Conservation (phyloP, 345 rosid species). For the Eucalyptus coolabah region DNA sequence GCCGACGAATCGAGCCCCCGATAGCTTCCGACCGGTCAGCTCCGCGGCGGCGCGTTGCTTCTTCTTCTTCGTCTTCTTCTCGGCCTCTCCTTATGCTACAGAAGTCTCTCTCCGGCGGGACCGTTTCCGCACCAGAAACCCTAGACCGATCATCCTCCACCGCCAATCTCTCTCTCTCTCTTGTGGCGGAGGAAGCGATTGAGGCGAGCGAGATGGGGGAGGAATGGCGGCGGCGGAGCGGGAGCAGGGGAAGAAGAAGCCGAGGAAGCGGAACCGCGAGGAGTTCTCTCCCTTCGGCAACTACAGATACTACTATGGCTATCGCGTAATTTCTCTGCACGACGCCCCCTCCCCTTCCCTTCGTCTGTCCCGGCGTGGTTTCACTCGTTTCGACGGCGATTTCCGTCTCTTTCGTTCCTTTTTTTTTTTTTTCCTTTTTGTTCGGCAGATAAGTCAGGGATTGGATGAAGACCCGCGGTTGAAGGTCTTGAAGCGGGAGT, state of each 20-base stretch:
- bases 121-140: background rate
- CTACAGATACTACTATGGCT: conserved; percentile 84
- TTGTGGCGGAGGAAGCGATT: background rate
- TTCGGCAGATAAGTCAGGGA: conserved; percentile 43
- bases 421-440: background rate
- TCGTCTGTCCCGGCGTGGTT: background rate
- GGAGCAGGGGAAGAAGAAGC: conserved; percentile 1
- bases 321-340: conserved; percentile 34
- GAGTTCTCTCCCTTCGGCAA: conserved; percentile 65
- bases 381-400: background rate
- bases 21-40: background rate
- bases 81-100: background rate
- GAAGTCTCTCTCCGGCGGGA: background rate
- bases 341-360: background rate
- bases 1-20: background rate
- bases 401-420: background rate
- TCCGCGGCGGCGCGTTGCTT: background rate
- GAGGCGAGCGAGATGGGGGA: background rate
- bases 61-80: background rate
- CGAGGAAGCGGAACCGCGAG: conserved; percentile 36
- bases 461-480: conserved; percentile 78
- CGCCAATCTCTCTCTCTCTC: background rate
- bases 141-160: background rate
- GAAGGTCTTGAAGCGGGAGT: conserved; percentile 60
- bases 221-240: background rate